Percentiles rank a stretch among this genome's conserved stretches.
These are phyloP conservation scores for Nitzschia inconspicua DNA, from an alignment of 108 stramenopile genomes.

Conservation along the genomic window DNA sequence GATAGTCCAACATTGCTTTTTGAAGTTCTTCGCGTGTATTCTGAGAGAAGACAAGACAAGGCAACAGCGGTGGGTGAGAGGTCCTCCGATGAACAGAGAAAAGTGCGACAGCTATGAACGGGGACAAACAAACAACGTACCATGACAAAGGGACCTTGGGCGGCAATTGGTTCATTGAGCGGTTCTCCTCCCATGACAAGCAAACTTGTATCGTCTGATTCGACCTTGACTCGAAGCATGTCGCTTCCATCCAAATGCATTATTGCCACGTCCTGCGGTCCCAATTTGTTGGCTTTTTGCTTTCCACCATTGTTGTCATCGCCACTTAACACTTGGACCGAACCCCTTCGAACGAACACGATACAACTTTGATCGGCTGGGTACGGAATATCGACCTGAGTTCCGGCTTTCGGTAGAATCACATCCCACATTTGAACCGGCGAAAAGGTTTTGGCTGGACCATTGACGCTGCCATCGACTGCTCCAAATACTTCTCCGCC, in stretches of 20 bases:
- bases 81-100: too few relatives aligned
- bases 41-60: too few relatives aligned
- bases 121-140: too few relatives aligned
- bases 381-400: conserved; percentile 62
- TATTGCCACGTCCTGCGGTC: conserved; percentile 79
- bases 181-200: conserved; percentile 79
- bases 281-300: conserved; percentile 28
- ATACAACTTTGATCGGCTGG: conserved; percentile 69
- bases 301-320: conserved; percentile 21
- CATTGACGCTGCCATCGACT: conserved; percentile 55
- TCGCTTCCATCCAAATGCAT: conserved; percentile 48
- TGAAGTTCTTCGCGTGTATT: too few relatives aligned
- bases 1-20: too few relatives aligned
- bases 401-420: conserved; percentile 33
- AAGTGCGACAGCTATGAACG: too few relatives aligned
- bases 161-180: conserved; percentile 84
- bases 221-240: conserved; percentile 42
- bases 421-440: conserved; percentile 87
- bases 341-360: conserved; percentile 70
- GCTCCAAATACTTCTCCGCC: conserved; percentile 41
- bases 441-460: conserved; percentile 70
- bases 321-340: conserved; percentile 45
- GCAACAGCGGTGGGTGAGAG: too few relatives aligned
- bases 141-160: conserved; percentile 95
- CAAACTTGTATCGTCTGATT: conserved; percentile 51